phyloP scores from a whole-genome alignment of 2,329 filamentous ascomycete species.

The Ceratocystis variospora region DNA sequence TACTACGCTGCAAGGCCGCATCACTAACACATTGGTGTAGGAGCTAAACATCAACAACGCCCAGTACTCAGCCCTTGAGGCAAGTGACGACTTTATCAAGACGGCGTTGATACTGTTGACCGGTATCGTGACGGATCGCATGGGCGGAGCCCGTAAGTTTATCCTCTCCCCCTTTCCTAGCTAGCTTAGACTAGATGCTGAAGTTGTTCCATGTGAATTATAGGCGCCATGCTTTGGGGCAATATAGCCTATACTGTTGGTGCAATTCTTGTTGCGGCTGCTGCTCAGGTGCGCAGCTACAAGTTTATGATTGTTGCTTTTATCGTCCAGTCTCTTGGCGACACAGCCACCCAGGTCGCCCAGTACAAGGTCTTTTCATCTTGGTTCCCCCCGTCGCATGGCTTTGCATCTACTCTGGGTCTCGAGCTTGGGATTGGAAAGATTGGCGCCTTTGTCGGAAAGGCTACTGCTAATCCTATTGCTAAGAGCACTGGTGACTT shows the following conservation, averaged over 20 bases:
- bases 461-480: constrained; percentile 46
- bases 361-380: constrained; percentile 53
- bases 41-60: constrained; percentile 46
- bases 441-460: constrained; percentile 47
- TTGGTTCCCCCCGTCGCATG: constrained; percentile 48
- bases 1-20: not conserved
- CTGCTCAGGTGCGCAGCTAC: constrained; percentile 41
- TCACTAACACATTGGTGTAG: constrained; percentile 20
- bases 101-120: constrained; percentile 41
- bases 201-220: not conserved
- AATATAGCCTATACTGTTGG: constrained; percentile 46
- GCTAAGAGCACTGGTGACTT: constrained; percentile 44
- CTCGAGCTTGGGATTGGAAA: constrained; percentile 49
- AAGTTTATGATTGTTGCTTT: constrained; percentile 46
- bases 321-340: constrained; percentile 43
- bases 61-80: constrained; percentile 44
- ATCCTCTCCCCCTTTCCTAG: not conserved
- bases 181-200: not conserved
- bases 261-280: constrained; percentile 44
- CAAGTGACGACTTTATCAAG: constrained; percentile 49
- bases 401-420: constrained; percentile 47
- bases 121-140: constrained; percentile 43
- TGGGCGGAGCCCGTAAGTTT: constrained; percentile 40
- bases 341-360: constrained; percentile 49
- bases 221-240: constrained; percentile 44